Evolutionary conservation across 2,329 filamentous ascomycete genomes (phyloP), one percentile per base, ranked within the genome.

Genomic region (Ceratocystis variospora): DNA sequence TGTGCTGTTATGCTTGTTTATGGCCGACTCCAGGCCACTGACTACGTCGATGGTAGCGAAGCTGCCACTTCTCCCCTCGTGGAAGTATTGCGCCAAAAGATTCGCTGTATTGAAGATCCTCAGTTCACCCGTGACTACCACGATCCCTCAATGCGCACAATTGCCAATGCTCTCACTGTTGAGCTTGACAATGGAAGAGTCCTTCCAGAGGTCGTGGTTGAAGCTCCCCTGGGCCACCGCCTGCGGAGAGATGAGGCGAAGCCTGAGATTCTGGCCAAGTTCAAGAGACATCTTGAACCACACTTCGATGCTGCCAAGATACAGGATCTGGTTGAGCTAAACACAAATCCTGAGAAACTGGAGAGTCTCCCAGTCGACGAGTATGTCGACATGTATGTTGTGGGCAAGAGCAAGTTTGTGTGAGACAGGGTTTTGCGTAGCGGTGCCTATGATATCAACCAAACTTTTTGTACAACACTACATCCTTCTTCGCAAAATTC

Each of bases 81-180:
- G 68, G 94, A 97, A 78, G 89, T 87, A 67, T 87, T 99, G 69
- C 87, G 94, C 75, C 82, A 95, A 80, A 90, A 89, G 81, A 97
- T 99, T 80, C 86, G 85, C 77, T 99, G 94, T 77, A 90, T 96
- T 65, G 94, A 99, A 79, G 94, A 99, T 78, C 88, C 90, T 67
- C 84, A 93, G 77, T 97, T 92, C 82, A 97, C 94, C 71, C 79
- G 82, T 75, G 93, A 97, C 78, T 99, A 99, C 85, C 94, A 99
- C 76, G 83, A 97, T 80, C 90, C 94, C 37, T 80, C 83, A 71
- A 89, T 95, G 80, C 90, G 94, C 72, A 96, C 91, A 77, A 99
- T 99, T 78, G 90, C 91, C 76, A 99, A 99, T 79, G 94, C 92
- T 7, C 82, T 99, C 70, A 96, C 92, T 37, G 92, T 99, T 68